Evolutionary conservation across 495 filamentous ascomycete genomes (phyloP).

Genomic region (Daldinia bambusicola): DNA sequence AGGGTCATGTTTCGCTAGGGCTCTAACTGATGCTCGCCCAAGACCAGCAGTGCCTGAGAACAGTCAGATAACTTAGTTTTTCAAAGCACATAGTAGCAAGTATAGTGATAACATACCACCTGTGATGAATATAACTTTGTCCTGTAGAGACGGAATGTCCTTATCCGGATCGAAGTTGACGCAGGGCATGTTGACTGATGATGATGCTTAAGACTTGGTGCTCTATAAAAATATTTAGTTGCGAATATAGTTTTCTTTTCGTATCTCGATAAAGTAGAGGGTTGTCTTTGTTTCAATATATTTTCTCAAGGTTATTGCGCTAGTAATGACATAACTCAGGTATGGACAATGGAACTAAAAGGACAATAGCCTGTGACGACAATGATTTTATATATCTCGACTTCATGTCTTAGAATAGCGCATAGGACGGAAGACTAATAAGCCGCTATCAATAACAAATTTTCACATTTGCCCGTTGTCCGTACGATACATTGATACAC

Average conservation of each 20-base stretch:
- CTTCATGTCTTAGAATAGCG: background rate
- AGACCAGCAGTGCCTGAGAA: slow-evolving; percentile 71
- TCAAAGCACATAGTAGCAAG: no score
- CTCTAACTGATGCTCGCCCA: slow-evolving; percentile 70
- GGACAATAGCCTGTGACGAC: background rate
- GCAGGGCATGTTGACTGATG: slow-evolving; percentile 13
- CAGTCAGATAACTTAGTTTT: slow-evolving; percentile 1
- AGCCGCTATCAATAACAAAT: background rate
- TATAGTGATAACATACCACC: slow-evolving; percentile 61
- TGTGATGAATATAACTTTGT: slow-evolving; percentile 70
- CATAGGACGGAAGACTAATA: no score
- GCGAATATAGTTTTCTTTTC: background rate
- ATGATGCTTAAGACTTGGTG: background rate
- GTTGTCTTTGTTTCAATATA: background rate
- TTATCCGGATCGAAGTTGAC: slow-evolving; percentile 60
- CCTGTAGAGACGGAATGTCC: slow-evolving; percentile 66
- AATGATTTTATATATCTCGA: slow-evolving; percentile 8
- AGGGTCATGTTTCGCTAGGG: slow-evolving; percentile 69
- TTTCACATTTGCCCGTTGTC: background rate
- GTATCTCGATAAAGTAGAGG: background rate
- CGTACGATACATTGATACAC: background rate
- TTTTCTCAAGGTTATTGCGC: background rate
- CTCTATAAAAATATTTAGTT: background rate
- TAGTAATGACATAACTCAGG: background rate
- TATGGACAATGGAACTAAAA: background rate